phyloP scores from a whole-genome alignment of 148 eudicot species.

The Amaranthus cruentus region DNA sequence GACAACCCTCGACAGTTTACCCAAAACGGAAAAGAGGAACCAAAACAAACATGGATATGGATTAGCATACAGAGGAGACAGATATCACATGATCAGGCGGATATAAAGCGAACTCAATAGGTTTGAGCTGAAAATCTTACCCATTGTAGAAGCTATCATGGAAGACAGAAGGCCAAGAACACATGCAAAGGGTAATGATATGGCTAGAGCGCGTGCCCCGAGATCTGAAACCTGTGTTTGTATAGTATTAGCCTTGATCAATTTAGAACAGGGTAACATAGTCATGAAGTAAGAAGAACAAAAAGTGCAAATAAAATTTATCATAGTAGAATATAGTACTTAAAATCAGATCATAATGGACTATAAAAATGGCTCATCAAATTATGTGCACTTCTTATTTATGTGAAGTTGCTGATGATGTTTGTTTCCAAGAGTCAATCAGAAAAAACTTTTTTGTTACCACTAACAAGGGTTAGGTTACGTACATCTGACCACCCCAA shows the following conservation, averaged over 20 bases:
- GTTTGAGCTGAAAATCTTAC: slow-evolving; percentile 7
- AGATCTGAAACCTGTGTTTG: slow-evolving; percentile 26
- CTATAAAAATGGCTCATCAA: no score
- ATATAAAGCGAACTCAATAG: not conserved
- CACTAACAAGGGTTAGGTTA: no score
- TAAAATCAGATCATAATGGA: no score
- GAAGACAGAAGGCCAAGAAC: slow-evolving; percentile 31
- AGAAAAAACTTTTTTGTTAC: no score
- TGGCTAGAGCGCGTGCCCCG: slow-evolving; percentile 32
- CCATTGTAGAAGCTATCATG: slow-evolving; percentile 36
- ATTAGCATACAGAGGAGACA: no score
- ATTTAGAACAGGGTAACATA: not conserved
- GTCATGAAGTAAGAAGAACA: not conserved
- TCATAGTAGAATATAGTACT: not conserved
- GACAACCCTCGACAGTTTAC: no score
- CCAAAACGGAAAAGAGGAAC: no score
- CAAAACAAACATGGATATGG: no score
- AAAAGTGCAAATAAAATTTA: not conserved
- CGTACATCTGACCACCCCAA: no score
- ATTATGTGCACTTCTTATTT: no score
- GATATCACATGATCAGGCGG: not conserved
- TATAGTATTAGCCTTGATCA: not conserved
- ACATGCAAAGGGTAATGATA: slow-evolving; percentile 34
- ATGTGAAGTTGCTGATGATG: no score
- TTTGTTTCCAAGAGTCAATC: no score